Conservation (phyloP, 768 basidiomycete genomes). For the Lepiota venenata region DNA sequence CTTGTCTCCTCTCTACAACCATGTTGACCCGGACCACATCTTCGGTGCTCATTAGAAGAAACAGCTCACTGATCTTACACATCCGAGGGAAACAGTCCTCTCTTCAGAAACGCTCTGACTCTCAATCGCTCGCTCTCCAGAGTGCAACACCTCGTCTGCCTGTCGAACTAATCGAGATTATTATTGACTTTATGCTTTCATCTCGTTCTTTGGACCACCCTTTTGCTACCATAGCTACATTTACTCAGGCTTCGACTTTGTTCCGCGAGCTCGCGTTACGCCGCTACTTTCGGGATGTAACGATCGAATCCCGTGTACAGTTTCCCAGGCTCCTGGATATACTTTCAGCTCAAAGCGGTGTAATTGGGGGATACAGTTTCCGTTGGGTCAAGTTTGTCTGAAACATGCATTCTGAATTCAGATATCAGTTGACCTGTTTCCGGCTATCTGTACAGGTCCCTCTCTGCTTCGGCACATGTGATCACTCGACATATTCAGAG, state of each 20-base stretch:
- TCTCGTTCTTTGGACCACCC: conserved; percentile 1
- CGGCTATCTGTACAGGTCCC: conserved; percentile 24
- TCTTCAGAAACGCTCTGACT: not conserved
- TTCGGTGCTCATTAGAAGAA: not conserved
- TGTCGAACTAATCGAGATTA: conserved; percentile 13
- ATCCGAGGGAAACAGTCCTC: not conserved
- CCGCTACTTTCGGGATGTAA: conserved; percentile 26
- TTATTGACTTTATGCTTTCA: conserved; percentile 15
- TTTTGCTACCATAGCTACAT: conserved; percentile 26
- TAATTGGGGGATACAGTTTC: conserved; percentile 25
- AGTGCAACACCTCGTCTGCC: not conserved
- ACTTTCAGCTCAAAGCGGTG: conserved; percentile 10
- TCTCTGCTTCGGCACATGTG: conserved; percentile 28
- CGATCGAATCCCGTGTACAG: conserved; percentile 10
- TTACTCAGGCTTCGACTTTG: conserved; percentile 37
- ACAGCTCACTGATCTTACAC: conserved; percentile 2
- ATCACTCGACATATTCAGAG: conserved; percentile 21
- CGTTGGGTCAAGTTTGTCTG: conserved; percentile 45
- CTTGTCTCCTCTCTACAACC: not conserved
- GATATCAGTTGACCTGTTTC: conserved; percentile 14
- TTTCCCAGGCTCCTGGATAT: conserved; percentile 11
- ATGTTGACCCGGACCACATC: conserved; percentile 6
- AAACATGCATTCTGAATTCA: conserved; percentile 5
- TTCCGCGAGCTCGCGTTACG: conserved; percentile 43
- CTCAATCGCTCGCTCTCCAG: not conserved